These are phyloP conservation scores for Russula vinacea DNA, from an alignment of 768 basidiomycete species.

Conservation along the genomic window DNA sequence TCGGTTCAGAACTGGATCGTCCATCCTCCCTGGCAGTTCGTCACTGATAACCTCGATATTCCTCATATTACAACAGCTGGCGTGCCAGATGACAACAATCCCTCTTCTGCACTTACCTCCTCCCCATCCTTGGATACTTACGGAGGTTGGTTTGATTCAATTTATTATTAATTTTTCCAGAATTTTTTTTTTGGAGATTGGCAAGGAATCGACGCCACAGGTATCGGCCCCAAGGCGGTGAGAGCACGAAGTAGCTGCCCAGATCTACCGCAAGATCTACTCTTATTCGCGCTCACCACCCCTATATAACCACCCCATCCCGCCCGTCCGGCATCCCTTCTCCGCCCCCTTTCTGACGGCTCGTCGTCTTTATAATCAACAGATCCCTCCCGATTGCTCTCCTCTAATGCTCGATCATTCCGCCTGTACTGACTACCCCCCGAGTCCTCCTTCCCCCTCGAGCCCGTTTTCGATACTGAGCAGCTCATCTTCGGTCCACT, in stretches of 20 bases:
- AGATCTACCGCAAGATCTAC: conserved; percentile 10
- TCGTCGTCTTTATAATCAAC: conserved; percentile 19
- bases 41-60: conserved; percentile 22
- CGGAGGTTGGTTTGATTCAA: neutral
- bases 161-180: neutral
- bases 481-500: conserved; percentile 55
- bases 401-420: conserved; percentile 31
- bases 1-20: too few relatives aligned
- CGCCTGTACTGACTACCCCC: conserved; percentile 32
- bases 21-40: too few relatives aligned
- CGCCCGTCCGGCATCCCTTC: conserved; percentile 32
- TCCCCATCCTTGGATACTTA: neutral
- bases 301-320: conserved; percentile 30
- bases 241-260: conserved; percentile 1
- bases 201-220: neutral
- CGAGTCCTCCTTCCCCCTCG: conserved; percentile 36
- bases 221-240: neutral
- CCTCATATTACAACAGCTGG: conserved; percentile 19
- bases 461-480: conserved; percentile 44
- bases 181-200: conserved; percentile 1
- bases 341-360: conserved; percentile 30
- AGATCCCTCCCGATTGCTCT: conserved; percentile 31
- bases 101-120: neutral
- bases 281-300: conserved; percentile 19
- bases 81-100: conserved; percentile 12